Percentiles rank a stretch among this genome's conserved stretches.
Conservation (phyloP, 495 filamentous ascomycete genomes). For the Penicillium taxi region DNA sequence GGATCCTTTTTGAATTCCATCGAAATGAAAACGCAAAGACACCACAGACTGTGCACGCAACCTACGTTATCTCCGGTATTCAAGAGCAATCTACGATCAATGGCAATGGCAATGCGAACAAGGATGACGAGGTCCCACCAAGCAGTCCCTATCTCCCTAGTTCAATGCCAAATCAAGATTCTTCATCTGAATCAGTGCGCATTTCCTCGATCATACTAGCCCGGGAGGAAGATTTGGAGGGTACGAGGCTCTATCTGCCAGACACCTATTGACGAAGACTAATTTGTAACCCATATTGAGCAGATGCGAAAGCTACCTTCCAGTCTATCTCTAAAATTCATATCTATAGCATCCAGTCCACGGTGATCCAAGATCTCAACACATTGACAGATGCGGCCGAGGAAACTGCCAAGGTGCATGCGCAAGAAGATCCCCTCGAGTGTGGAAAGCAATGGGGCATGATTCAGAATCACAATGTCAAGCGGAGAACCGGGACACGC, state of each 20-base stretch:
- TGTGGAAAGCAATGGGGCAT: conserved; percentile 56
- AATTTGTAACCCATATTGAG: background rate
- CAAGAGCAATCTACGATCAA: conserved; percentile 29
- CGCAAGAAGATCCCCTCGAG: conserved; percentile 56
- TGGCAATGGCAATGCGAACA: conserved; percentile 34
- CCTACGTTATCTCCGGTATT: conserved; percentile 72
- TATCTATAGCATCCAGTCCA: conserved; percentile 75
- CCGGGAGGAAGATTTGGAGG: conserved; percentile 71
- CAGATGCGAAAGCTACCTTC: conserved; percentile 62
- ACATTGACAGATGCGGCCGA: conserved; percentile 60
- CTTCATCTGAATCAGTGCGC: conserved; percentile 21
- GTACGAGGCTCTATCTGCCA: conserved; percentile 35
- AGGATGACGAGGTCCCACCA: conserved; percentile 67
- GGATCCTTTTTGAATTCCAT: conserved; percentile 90
- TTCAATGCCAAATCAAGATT: conserved; percentile 49
- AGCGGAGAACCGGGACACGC: conserved; percentile 42
- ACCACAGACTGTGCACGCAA: conserved; percentile 69
- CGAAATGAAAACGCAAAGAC: conserved; percentile 67
- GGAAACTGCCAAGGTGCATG: conserved; percentile 46
- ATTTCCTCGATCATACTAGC: conserved; percentile 60
- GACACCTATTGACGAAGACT: conserved; percentile 3
- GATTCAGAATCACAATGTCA: conserved; percentile 59
- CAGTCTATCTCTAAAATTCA: conserved; percentile 67
- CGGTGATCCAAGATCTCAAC: conserved; percentile 66
- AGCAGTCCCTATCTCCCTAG: conserved; percentile 57